Evolutionary conservation across 495 filamentous ascomycete genomes (phyloP), one percentile per base, ranked within the genome.

Genomic region (Aspergillus cristatus): DNA sequence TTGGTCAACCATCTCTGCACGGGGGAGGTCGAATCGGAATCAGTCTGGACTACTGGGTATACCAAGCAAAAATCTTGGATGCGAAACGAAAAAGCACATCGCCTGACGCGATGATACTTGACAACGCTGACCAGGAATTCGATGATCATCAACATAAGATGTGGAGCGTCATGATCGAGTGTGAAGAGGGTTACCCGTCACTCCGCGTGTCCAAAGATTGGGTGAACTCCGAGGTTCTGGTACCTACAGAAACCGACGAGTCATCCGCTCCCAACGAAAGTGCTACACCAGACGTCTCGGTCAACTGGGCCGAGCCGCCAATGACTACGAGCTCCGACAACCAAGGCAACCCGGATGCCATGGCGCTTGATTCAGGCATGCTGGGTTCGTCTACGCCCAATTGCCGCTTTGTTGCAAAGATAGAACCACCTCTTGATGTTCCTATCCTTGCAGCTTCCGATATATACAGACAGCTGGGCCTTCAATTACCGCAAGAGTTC

Each of bases 11-110:
- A 0, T 65, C 70, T 12, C 82, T 95, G 76, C 85, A 97, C 56
- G 72, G 71, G 8, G 70, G 76, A 37, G 70, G 70, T 15, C 76
- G 75, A 35, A 58, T 94, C 3, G 90, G 91, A 7, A 58, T 96
- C 37, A 75, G 75, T 16, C 47, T 96, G 28, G 83, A 94, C 43
- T 98, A 94, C 55, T 96, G 89, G 91, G 78, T 76, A 47, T 74
- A 81, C 32, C 68, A 68, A 32, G 68, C 75, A 20, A 67, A 72
- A 17, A 46, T 76, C 31, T 43, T 61, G 6, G 58, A 65, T 45
- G 41, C 53, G 18, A 65, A 63, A 37, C 45, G 42, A 42, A 42
- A 39, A 47, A 65, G 34, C 40, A 62, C 20, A 40, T 62, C 46
- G 7, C 6, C 53, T 8, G 58, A 66, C 25, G 55, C 53, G 12